Evolutionary conservation across 129 eudicot genomes (phyloP), one percentile per base, ranked within the genome.

Genomic region (Chrysanthemum makinoi): DNA sequence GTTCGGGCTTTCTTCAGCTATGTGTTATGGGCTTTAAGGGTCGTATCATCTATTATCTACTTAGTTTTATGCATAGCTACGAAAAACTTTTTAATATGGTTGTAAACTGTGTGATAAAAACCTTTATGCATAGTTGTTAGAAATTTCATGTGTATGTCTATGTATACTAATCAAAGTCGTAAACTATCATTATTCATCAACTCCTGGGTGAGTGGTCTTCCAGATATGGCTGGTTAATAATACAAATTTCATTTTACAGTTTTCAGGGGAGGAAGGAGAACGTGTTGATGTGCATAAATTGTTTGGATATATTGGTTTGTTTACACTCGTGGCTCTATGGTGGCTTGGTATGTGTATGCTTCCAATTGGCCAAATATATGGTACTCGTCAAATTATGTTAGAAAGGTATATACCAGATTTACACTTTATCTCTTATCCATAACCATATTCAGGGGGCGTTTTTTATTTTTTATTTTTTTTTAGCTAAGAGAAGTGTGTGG

Each of bases 221-320:
- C 9, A 6, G 9, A 6, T 68, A 19, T 60, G 61, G 51, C 48
- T 59, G 74, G 61, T 58, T 47, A 63, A 28, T 72, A 56, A 66
- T 43, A 2, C 51, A 35, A 54, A 19, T 60, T 17, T 64, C 9
- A 26, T 76, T 57, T 61, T 68, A 56, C 97, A 95, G 99, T 90
- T 88, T 47, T 83, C 96, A 13, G 99, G 99, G 55, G 97, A 88
- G 84, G 99, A 90, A 79, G 99, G 97, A 72, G 97, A 83, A 81
- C 88, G 84, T 33, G 91, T 84, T 33, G 99, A 95, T 63, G 91
- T 95, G 79, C 94, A 90, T 63, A 95, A 95, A 78, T 82, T 95
- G 80, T 95, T 95, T 61, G 99, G 99, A 72, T 95, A 95, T 74
- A 88, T 95, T 44, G 99, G 99, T 54, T 79, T 95, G 16, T 90